These are phyloP conservation scores for Mucor lusitanicus DNA, from an alignment of 371 early-diverging fungal species.

Conservation along the genomic window DNA sequence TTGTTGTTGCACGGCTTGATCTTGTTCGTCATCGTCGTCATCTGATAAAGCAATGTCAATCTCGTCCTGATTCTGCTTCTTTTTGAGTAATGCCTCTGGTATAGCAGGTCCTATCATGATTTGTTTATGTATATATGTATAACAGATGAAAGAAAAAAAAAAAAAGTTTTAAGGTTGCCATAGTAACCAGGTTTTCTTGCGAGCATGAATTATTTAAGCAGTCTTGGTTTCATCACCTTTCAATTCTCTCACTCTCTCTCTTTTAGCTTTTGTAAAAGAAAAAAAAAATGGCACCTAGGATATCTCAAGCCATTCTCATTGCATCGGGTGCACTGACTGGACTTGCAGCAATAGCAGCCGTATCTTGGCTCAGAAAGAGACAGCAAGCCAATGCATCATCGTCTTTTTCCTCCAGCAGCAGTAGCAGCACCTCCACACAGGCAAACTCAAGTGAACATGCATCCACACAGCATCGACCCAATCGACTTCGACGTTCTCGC, in stretches of 20 bases:
- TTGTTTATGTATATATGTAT: too few species aligned
- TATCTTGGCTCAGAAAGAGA: constrained; percentile 8
- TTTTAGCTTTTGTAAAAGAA: not conserved
- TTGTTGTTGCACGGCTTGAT: constrained; percentile 6
- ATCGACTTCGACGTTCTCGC: constrained; percentile 34
- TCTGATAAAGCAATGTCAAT: not conserved
- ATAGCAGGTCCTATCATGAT: constrained; percentile 27
- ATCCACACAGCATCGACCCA: not conserved
- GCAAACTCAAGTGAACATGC: not conserved
- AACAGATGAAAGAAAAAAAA: not conserved
- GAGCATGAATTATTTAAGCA: not conserved
- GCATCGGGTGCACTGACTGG: constrained; percentile 25
- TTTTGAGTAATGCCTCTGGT: constrained; percentile 15
- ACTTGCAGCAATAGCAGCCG: constrained; percentile 13
- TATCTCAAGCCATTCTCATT: constrained; percentile 19
- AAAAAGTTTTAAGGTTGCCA: not conserved
- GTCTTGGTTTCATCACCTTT: not conserved
- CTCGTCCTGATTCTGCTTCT: constrained; percentile 3
- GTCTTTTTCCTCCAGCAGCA: not conserved
- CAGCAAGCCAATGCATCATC: not conserved
- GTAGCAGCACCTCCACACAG: not conserved
- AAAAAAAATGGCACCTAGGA: constrained; percentile 16
- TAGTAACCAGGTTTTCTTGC: too few species aligned
- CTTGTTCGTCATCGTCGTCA: constrained; percentile 18
- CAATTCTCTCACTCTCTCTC: too few species aligned